phyloP scores from a whole-genome alignment of 352 stramenopile species.

The Phytophthora fragariaefolia region DNA sequence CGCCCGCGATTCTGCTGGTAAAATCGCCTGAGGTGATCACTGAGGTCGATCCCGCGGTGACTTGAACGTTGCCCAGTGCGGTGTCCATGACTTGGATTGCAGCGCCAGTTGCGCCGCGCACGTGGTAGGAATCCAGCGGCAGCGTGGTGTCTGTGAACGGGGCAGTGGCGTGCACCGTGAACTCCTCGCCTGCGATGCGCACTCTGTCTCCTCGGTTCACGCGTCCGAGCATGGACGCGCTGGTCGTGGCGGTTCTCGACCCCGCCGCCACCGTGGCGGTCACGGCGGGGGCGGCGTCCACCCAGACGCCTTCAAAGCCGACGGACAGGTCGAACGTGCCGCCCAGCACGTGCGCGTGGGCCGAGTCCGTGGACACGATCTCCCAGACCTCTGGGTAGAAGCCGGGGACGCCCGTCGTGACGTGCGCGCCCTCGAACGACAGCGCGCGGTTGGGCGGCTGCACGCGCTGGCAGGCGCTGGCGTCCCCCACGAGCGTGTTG shows the following conservation, averaged over 20 bases:
- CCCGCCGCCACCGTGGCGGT: constrained; percentile 56
- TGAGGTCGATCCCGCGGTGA: constrained; percentile 35
- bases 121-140: constrained; percentile 74
- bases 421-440: constrained; percentile 51
- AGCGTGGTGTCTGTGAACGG: constrained; percentile 74
- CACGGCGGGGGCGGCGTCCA: constrained; percentile 23
- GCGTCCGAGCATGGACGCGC: constrained; percentile 56
- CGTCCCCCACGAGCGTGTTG: constrained; percentile 55
- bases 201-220: constrained; percentile 75
- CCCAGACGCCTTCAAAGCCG: constrained; percentile 71
- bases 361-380: constrained; percentile 51
- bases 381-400: constrained; percentile 77
- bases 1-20: constrained; percentile 31
- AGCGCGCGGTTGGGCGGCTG: constrained; percentile 58
- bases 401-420: constrained; percentile 47
- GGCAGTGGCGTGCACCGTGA: constrained; percentile 66
- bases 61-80: constrained; percentile 64
- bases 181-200: constrained; percentile 61
- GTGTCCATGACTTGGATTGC: constrained; percentile 65
- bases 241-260: constrained; percentile 54
- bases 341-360: constrained; percentile 42
- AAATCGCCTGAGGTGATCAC: constrained; percentile 63
- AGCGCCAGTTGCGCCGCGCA: constrained; percentile 43
- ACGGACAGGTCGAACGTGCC: constrained; percentile 79
- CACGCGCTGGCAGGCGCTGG: constrained; percentile 42